Conservation (phyloP, 768 basidiomycete species). For the Megacollybia marginata region DNA sequence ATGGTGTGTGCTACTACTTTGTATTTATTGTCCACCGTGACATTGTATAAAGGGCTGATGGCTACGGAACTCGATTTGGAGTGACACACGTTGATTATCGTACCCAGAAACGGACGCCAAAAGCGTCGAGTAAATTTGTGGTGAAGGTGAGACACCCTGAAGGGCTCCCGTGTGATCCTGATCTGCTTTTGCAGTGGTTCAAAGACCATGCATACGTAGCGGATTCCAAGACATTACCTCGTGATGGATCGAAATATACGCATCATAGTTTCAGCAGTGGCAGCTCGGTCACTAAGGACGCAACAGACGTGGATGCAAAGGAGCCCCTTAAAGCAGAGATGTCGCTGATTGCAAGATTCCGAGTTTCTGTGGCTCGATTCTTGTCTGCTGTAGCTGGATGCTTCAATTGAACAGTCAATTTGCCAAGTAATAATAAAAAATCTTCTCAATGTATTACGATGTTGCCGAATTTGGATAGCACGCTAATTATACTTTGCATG, state of each 20-base stretch:
- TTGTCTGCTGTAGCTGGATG: neutral
- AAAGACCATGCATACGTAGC: constrained; percentile 17
- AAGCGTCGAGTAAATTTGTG: constrained; percentile 53
- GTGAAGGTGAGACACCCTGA: constrained; percentile 33
- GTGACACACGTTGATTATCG: constrained; percentile 66
- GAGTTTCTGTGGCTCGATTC: neutral
- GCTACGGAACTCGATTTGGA: constrained; percentile 62
- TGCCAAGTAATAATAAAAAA: too few species aligned
- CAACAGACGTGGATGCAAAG: neutral
- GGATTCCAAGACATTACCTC: neutral
- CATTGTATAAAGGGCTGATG: constrained; percentile 42
- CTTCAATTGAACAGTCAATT: too few species aligned
- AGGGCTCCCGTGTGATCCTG: neutral
- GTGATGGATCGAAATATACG: neutral
- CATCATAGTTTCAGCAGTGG: neutral
- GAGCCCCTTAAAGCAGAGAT: neutral
- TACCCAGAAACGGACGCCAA: constrained; percentile 60
- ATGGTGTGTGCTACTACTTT: constrained; percentile 29
- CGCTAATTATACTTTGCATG: too few species aligned
- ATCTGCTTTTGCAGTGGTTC: constrained; percentile 28
- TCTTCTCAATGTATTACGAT: too few species aligned
- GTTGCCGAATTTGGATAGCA: too few species aligned
- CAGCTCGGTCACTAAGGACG: neutral
- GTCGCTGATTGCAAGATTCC: neutral
- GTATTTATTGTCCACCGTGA: constrained; percentile 3